These are phyloP conservation scores for Mortierella claussenii DNA, from an alignment of 192 early-diverging fungal genomes.

Conservation along the genomic window DNA sequence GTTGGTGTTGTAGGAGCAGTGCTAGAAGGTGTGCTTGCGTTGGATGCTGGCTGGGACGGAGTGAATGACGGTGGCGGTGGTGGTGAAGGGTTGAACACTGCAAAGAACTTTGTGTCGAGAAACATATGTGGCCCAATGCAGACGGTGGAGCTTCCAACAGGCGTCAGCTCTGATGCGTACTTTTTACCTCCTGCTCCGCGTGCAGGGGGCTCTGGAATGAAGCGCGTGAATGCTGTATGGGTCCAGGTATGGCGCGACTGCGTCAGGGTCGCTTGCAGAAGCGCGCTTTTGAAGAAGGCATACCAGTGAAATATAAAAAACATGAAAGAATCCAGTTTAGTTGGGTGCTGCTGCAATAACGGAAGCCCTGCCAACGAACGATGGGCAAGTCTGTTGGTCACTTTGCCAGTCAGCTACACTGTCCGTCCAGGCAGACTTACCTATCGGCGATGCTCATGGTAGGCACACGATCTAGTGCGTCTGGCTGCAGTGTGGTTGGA, in stretches of 20 bases:
- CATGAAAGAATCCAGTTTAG: too few species aligned
- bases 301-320: too few species aligned
- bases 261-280: conserved; percentile 26
- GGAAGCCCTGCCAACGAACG: too few species aligned
- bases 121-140: conserved; percentile 50
- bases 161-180: conserved; percentile 26
- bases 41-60: too few species aligned
- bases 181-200: conserved; percentile 42
- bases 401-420: too few species aligned
- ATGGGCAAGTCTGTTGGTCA: too few species aligned
- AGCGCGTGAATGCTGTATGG: conserved; percentile 37
- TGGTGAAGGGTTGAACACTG: conserved; percentile 33
- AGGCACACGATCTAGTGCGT: conserved; percentile 16
- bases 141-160: conserved; percentile 28
- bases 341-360: too few species aligned
- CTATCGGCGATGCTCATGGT: conserved; percentile 46
- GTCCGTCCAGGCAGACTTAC: too few species aligned
- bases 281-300: conserved; percentile 22
- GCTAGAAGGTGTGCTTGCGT: background rate
- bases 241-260: conserved; percentile 40
- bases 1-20: conserved; percentile 8
- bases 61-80: background rate
- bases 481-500: conserved; percentile 24
- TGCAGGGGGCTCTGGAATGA: conserved; percentile 28
- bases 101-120: conserved; percentile 39